phyloP scores from a whole-genome alignment of 768 basidiomycete genomes.

The Boletus speciosus region DNA sequence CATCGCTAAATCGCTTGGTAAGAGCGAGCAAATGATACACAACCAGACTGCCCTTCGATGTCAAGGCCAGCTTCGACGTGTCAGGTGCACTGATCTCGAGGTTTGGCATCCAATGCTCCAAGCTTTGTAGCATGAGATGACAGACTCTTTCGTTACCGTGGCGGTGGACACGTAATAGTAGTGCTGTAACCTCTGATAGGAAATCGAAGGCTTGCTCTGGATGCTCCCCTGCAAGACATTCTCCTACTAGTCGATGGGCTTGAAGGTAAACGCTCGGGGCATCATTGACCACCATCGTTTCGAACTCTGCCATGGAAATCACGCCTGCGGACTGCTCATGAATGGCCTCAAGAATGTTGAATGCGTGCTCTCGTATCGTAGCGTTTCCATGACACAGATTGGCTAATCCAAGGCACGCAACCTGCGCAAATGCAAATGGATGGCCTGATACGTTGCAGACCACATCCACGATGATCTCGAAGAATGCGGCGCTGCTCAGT shows the following conservation, averaged over 20 bases:
- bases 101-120: constrained; percentile 82
- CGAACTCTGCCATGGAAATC: constrained; percentile 66
- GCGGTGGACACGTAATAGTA: constrained; percentile 63
- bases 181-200: constrained; percentile 64
- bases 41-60: constrained; percentile 53
- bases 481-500: constrained; percentile 63
- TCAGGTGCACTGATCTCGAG: constrained; percentile 56
- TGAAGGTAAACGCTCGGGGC: constrained; percentile 76
- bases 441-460: constrained; percentile 53
- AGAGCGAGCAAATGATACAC: constrained; percentile 83
- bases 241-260: constrained; percentile 74
- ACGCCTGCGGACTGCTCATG: constrained; percentile 68
- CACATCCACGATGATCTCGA: constrained; percentile 73
- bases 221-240: constrained; percentile 75
- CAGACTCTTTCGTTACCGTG: constrained; percentile 46
- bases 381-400: constrained; percentile 76
- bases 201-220: constrained; percentile 62
- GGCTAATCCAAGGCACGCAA: constrained; percentile 72
- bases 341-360: constrained; percentile 70
- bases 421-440: constrained; percentile 69
- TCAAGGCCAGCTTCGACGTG: constrained; percentile 27
- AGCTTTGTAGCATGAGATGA: constrained; percentile 67
- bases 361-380: constrained; percentile 68
- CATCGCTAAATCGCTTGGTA: constrained; percentile 69
- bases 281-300: constrained; percentile 66